Base-by-base conservation (phyloP, 495 filamentous ascomycete species). In the Staphylotrichum longicolle region DNA sequence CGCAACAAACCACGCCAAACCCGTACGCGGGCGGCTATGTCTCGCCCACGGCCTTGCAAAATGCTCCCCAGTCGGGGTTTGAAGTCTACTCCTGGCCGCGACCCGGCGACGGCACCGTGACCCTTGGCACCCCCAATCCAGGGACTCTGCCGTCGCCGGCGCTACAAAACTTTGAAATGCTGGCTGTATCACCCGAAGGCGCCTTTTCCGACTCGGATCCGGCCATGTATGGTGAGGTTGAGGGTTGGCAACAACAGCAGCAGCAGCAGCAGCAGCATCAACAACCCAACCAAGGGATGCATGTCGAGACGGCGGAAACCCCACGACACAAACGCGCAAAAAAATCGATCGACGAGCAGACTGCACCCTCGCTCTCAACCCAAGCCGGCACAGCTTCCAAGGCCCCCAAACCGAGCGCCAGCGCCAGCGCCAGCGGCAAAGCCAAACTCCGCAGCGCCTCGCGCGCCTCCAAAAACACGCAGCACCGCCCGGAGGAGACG, bases 371-470 rank as follows among this genome's bases (percentile, higher is more conserved):
- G 6, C 37, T 39, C 6, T 1, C 37, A 39, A 39, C 1, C 37
- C 37, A 1, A 10, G 37, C 2, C 10, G 10, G 10, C 37, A 39
- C 35, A 10, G 15, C 54, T 9, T 27, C 41, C 15, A 32, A 9
- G 6, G 30, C 42, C 32, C 14, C 30, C 5, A 47, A 12, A 30
- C 48, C 45, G 11, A 20, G 7, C n/a, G 14, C 14, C 9, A 54
- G 15, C 33, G 39, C 14, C 1, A 9, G 14, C 40, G 27, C 4
- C 52, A 57, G 44, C 12, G 20, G 9, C 30, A 58, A 57, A 7
- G 33, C 49, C 46, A 70, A 72, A 56, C 66, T 78, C 11, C 77
- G 77, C 40, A 76, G 73, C 60, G 77, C 77, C 9, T 74, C 77
- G 0, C 71, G 74, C 10, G 71, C 70, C 1, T 73, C 71, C 58